Percentiles rank a stretch among this genome's conserved stretches.
These are phyloP conservation scores for Lasiosphaeria miniovina DNA, from an alignment of 495 filamentous ascomycete genomes.

Conservation along the genomic window DNA sequence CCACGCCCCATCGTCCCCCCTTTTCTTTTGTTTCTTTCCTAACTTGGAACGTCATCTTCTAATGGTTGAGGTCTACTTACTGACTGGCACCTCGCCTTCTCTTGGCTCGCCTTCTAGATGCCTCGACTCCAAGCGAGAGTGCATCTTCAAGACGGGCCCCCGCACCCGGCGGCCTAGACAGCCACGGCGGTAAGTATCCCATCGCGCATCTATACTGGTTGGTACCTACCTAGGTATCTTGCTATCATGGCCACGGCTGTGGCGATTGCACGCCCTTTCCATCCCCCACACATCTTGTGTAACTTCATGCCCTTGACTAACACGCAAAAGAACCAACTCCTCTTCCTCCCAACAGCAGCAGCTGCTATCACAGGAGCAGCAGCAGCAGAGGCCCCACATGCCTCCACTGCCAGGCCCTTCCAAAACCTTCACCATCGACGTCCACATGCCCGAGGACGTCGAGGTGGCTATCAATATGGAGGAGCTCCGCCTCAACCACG, in stretches of 20 bases:
- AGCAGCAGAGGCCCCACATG: not conserved
- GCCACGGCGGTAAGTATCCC: slow-evolving; percentile 31
- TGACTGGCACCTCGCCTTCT: not conserved
- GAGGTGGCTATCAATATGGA: slow-evolving; percentile 34
- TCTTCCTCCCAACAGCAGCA: too few species aligned
- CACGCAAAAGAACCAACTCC: not conserved
- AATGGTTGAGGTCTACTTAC: not conserved
- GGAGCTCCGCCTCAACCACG: slow-evolving; percentile 35
- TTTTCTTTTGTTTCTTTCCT: not conserved
- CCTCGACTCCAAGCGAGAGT: slow-evolving; percentile 47
- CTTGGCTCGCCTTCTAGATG: slow-evolving; percentile 29
- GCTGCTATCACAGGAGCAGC: slow-evolving; percentile 1
- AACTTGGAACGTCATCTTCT: not conserved
- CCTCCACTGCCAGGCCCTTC: slow-evolving; percentile 37
- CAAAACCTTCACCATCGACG: slow-evolving; percentile 51
- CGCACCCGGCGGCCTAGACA: slow-evolving; percentile 39
- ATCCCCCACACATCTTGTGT: not conserved
- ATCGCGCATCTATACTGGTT: too few species aligned
- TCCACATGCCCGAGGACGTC: slow-evolving; percentile 37
- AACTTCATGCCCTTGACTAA: not conserved
- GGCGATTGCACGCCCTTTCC: too few species aligned
- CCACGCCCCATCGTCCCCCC: not conserved
- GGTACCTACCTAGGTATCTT: too few species aligned
- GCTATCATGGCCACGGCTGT: too few species aligned
- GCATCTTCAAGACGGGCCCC: slow-evolving; percentile 45